A percentile compares a stretch with the other conserved stretches of the same genome.
These are phyloP conservation scores for Nannochloropsis salina DNA, from an alignment of 108 stramenopile species.

Conservation along the genomic window DNA sequence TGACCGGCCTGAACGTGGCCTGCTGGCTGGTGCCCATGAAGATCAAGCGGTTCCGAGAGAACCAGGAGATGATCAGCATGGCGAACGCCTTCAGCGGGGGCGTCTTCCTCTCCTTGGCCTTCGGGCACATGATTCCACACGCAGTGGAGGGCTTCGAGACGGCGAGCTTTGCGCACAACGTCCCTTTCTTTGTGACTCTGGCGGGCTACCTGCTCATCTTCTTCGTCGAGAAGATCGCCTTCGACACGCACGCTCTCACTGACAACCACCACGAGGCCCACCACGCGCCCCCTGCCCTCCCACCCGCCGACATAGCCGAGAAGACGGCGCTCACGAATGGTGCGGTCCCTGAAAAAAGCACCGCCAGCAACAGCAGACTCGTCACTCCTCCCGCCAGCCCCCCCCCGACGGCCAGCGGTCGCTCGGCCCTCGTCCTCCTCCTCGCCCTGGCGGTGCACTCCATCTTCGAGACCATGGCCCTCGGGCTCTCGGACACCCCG, in stretches of 20 bases:
- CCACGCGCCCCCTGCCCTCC: background rate
- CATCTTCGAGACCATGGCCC: constrained; percentile 87
- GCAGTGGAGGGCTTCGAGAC: constrained; percentile 74
- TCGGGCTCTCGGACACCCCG: constrained; percentile 82
- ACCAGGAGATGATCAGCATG: constrained; percentile 51
- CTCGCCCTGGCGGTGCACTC: constrained; percentile 87
- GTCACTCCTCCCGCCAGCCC: constrained; percentile 21
- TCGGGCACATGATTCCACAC: constrained; percentile 93
- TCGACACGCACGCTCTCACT: constrained; percentile 78
- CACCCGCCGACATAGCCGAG: background rate
- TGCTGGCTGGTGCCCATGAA: constrained; percentile 49
- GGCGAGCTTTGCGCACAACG: constrained; percentile 32
- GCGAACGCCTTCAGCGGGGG: constrained; percentile 96
- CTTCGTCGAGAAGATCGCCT: constrained; percentile 93
- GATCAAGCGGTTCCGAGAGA: constrained; percentile 42
- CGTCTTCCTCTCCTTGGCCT: constrained; percentile 86
- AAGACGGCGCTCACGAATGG: background rate
- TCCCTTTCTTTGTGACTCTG: constrained; percentile 58
- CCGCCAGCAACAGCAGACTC: constrained; percentile 28
- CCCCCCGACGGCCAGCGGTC: constrained; percentile 51
- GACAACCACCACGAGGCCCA: constrained; percentile 49
- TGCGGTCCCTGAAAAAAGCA: background rate
- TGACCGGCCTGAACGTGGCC: constrained; percentile 42
- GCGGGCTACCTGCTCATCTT: constrained; percentile 86
- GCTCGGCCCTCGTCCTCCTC: constrained; percentile 83